Evolutionary conservation across 2,329 filamentous ascomycete species (phyloP).

Genomic region (Arachnopeziza araneosa): DNA sequence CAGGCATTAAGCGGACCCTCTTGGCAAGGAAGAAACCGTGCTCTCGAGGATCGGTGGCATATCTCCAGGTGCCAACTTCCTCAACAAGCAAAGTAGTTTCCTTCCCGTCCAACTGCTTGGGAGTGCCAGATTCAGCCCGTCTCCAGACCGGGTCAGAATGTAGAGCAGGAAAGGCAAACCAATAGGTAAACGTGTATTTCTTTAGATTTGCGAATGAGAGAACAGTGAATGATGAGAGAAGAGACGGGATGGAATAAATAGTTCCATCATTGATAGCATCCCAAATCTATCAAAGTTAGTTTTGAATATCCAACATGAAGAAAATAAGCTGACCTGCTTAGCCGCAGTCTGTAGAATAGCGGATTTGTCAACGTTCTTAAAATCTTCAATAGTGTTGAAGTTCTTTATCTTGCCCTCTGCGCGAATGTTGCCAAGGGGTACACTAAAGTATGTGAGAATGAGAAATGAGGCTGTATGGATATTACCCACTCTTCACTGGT

Average conservation of each 20-base stretch:
- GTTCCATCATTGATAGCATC: constrained; percentile 95
- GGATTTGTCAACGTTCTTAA: constrained; percentile 74
- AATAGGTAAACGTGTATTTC: constrained; percentile 96
- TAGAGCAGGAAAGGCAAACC: constrained; percentile 92
- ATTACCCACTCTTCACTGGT: constrained; percentile 70
- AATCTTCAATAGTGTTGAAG: constrained; percentile 92
- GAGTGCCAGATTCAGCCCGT: constrained; percentile 42
- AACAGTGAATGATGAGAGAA: constrained; percentile 82
- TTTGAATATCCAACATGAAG: neutral
- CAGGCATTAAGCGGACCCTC: constrained; percentile 45
- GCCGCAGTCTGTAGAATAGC: constrained; percentile 74
- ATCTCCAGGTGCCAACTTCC: constrained; percentile 80
- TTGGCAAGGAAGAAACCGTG: constrained; percentile 96
- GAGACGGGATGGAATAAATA: constrained; percentile 89
- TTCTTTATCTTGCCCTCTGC: constrained; percentile 95
- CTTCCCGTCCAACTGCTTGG: constrained; percentile 51
- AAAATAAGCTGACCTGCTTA: constrained; percentile 52
- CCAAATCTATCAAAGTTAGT: constrained; percentile 66
- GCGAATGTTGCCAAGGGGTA: constrained; percentile 66
- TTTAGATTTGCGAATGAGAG: constrained; percentile 95
- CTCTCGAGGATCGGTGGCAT: constrained; percentile 73
- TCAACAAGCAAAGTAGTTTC: constrained; percentile 81
- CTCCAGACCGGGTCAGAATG: constrained; percentile 86
- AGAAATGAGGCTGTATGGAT: neutral
- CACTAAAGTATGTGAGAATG: constrained; percentile 40